These are phyloP conservation scores for Syncephalis fuscata DNA, from an alignment of 371 early-diverging fungal genomes.

Conservation along the genomic window DNA sequence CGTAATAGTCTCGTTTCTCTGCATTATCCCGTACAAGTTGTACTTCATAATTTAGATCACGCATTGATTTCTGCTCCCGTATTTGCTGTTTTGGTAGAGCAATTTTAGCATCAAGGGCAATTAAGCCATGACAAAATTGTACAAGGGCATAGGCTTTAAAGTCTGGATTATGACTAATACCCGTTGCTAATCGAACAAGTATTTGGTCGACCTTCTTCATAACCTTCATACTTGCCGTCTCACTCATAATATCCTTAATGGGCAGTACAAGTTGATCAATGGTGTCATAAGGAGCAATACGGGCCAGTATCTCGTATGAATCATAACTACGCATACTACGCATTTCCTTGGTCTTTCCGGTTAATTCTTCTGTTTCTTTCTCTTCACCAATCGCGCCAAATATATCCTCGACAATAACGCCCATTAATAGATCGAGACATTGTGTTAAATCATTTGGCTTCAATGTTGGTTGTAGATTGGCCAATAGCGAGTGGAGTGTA, in stretches of 20 bases:
- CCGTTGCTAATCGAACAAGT: constrained; percentile 52
- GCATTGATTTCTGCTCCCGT: constrained; percentile 25
- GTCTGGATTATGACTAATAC: constrained; percentile 56
- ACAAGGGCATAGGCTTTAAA: constrained; percentile 48
- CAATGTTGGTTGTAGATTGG: constrained; percentile 35
- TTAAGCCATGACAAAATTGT: constrained; percentile 62
- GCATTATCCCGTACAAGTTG: constrained; percentile 37
- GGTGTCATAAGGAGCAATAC: constrained; percentile 38
- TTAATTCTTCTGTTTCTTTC: constrained; percentile 76
- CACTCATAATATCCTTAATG: constrained; percentile 70
- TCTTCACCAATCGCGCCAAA: constrained; percentile 84
- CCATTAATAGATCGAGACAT: constrained; percentile 44
- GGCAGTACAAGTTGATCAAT: constrained; percentile 57
- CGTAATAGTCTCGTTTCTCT: constrained; percentile 29
- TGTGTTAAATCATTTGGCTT: constrained; percentile 64
- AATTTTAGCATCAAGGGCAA: constrained; percentile 13
- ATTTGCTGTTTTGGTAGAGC: constrained; percentile 23
- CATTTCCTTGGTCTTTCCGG: constrained; percentile 77
- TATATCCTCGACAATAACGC: constrained; percentile 66
- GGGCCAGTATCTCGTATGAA: constrained; percentile 61
- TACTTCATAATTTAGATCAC: constrained; percentile 50
- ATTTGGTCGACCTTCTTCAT: constrained; percentile 60
- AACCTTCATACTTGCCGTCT: constrained; percentile 59
- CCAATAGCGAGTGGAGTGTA: constrained; percentile 66
- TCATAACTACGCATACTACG: constrained; percentile 63